Percentiles rank a stretch among this genome's conserved stretches.
phyloP scores from a whole-genome alignment of 2,329 filamentous ascomycete species.

The Hypoxylon sp. region DNA sequence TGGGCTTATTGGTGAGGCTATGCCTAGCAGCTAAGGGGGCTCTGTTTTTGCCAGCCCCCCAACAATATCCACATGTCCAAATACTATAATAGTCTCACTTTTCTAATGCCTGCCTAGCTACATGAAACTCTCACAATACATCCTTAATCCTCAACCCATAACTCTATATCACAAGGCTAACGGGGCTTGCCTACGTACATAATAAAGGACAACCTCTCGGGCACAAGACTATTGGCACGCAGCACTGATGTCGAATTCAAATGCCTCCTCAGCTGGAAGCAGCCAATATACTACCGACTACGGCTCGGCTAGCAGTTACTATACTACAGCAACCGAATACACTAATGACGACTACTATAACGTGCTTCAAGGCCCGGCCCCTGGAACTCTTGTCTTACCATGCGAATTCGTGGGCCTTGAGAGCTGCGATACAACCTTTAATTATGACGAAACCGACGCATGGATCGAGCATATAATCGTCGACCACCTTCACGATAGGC shows the following conservation, averaged over 20 bases:
- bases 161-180: no score
- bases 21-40: background rate
- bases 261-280: background rate
- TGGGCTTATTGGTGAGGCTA: background rate
- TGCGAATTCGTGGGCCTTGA: constrained; percentile 63
- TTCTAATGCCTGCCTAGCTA: no score
- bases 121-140: no score
- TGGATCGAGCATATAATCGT: constrained; percentile 65
- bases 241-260: background rate
- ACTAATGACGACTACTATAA: background rate
- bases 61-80: no score
- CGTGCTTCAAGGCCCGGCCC: no score
- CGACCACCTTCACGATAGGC: constrained; percentile 56
- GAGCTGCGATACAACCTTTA: constrained; percentile 59
- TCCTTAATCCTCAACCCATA: no score
- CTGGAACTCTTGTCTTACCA: constrained; percentile 51
- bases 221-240: background rate
- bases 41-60: no score
- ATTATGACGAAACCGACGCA: constrained; percentile 54
- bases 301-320: background rate
- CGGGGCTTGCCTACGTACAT: no score
- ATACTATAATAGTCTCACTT: no score
- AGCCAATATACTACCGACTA: background rate
- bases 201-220: background rate
- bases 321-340: background rate